Conservation (phyloP, 1,284 basidiomycete genomes). For the Trametes polyzona region DNA sequence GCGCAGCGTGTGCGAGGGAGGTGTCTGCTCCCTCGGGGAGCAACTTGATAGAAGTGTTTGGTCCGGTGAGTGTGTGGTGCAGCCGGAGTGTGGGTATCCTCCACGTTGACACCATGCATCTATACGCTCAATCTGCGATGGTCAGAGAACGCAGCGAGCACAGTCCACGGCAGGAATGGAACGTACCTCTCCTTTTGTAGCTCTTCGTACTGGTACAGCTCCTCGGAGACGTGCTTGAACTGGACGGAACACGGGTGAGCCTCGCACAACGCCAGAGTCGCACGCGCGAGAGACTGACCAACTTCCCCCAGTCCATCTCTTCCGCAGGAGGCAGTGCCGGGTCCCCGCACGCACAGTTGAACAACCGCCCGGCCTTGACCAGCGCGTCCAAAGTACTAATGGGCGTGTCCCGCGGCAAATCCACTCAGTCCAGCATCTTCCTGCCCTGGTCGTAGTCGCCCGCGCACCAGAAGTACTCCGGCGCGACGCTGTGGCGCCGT, state of each 20-base stretch:
- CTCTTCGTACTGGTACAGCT: not conserved
- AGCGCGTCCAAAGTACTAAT: not conserved
- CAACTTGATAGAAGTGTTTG: not conserved
- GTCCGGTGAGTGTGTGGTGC: not conserved
- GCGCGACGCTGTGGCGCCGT: not conserved
- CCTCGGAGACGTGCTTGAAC: not conserved
- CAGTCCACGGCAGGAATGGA: not conserved
- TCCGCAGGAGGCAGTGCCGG: not conserved
- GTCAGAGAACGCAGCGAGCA: not conserved
- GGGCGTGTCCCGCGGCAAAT: not conserved
- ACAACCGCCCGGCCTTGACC: not conserved
- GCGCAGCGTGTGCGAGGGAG: not conserved
- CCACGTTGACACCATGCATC: not conserved
- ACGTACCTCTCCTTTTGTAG: not conserved
- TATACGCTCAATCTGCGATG: not conserved
- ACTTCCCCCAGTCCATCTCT: not conserved
- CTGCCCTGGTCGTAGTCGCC: not conserved
- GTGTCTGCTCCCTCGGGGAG: constrained; percentile 3
- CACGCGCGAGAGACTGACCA: not conserved
- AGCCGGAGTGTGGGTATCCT: not conserved
- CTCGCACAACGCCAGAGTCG: no score
- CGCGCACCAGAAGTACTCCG: not conserved
- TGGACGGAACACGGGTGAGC: not conserved
- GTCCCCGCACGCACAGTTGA: constrained; percentile 1
- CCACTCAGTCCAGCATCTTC: not conserved